These are phyloP conservation scores for Lecanicillium sp. DNA, from an alignment of 2,329 filamentous ascomycete species.

Conservation along the genomic window DNA sequence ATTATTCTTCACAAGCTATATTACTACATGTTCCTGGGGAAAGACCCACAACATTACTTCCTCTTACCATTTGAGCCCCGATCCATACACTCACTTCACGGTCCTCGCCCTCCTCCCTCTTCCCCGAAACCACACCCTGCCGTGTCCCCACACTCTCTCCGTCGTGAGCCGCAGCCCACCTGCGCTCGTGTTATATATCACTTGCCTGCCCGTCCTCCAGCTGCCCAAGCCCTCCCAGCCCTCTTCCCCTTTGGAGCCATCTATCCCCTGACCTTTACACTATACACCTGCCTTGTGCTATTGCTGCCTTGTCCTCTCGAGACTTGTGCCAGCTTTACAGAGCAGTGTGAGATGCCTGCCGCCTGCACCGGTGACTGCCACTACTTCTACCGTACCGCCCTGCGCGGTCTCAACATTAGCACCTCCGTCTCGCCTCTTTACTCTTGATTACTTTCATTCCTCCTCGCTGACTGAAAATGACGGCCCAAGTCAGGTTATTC, in stretches of 20 bases:
- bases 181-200: too few species aligned
- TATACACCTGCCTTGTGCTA: constrained; percentile 1
- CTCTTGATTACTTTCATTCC: constrained; percentile 38
- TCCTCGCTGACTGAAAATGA: constrained; percentile 23
- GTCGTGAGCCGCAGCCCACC: too few species aligned
- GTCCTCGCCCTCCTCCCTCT: too few species aligned
- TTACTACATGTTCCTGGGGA: too few species aligned
- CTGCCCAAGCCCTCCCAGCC: too few species aligned
- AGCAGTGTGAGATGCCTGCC: constrained; percentile 54
- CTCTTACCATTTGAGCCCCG: too few species aligned
- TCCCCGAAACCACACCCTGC: too few species aligned
- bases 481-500: constrained; percentile 29
- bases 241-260: background rate
- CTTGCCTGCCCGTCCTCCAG: too few species aligned
- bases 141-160: too few species aligned
- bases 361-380: constrained; percentile 84
- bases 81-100: too few species aligned
- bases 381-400: constrained; percentile 85
- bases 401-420: constrained; percentile 77
- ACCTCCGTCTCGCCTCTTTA: constrained; percentile 72
- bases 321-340: background rate
- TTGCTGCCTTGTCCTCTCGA: constrained; percentile 24
- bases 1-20: too few species aligned
- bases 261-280: background rate
- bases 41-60: too few species aligned